Percentiles rank a stretch among this genome's conserved stretches.
These are phyloP conservation scores for Penicillium waksmanii DNA, from an alignment of 495 filamentous ascomycete species.

Conservation along the genomic window DNA sequence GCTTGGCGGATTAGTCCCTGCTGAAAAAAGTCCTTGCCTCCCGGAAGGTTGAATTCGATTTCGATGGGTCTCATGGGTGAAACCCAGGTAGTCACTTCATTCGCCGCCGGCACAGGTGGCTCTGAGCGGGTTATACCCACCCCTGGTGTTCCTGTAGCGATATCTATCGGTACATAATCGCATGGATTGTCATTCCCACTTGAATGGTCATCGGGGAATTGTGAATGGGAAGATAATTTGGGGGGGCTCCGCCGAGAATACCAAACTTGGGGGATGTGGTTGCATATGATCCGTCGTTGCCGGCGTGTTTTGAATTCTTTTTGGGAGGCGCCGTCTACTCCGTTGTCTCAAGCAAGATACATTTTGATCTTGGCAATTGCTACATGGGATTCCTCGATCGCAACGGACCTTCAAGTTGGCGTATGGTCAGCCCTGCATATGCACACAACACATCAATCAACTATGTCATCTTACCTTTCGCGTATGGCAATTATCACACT, in stretches of 20 bases:
- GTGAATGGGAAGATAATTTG: background rate
- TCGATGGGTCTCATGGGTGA: background rate
- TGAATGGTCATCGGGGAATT: background rate
- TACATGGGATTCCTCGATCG: conserved; percentile 26
- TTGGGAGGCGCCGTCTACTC: background rate
- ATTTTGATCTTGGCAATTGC: conserved; percentile 27
- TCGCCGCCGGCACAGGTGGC: background rate
- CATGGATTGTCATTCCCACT: background rate
- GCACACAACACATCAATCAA: too few relatives aligned
- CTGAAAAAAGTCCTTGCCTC: background rate
- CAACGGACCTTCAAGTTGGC: conserved; percentile 24
- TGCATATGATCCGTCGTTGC: background rate
- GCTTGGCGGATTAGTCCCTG: conserved; percentile 7
- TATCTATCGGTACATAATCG: background rate
- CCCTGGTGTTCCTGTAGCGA: background rate
- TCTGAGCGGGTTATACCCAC: background rate
- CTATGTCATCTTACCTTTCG: conserved; percentile 22
- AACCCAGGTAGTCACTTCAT: background rate
- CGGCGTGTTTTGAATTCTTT: conserved; percentile 1
- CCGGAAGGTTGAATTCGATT: background rate
- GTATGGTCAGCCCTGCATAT: too few relatives aligned
- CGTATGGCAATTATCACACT: conserved; percentile 31
- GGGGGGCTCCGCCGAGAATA: background rate
- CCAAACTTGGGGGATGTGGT: background rate
- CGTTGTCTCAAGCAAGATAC: conserved; percentile 10